These are phyloP conservation scores for Pythium biforme DNA, from an alignment of 352 stramenopile genomes.

Conservation along the genomic window DNA sequence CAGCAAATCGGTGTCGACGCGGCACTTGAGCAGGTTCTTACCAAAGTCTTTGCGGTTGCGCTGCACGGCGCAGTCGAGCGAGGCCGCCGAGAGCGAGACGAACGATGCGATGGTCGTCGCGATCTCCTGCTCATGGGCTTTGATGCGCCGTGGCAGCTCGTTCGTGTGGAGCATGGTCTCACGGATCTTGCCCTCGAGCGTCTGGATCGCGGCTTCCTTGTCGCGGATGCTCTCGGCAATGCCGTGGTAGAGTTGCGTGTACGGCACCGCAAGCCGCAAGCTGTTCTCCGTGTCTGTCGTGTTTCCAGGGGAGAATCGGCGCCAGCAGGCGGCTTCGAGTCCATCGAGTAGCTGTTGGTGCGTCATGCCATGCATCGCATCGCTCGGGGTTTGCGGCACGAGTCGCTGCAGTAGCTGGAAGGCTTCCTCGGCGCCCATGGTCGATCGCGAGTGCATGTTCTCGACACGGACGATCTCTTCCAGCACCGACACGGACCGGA, in stretches of 20 bases:
- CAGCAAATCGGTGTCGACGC: slow-evolving; percentile 7
- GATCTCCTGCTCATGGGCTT: slow-evolving; percentile 24
- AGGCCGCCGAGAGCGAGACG: slow-evolving; percentile 21
- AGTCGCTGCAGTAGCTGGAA: slow-evolving; percentile 22
- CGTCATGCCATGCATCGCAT: slow-evolving; percentile 3
- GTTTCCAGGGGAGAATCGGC: slow-evolving; percentile 1
- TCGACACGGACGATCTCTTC: slow-evolving; percentile 27
- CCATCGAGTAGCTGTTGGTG: slow-evolving; percentile 25
- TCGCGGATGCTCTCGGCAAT: slow-evolving; percentile 25
- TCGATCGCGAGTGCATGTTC: slow-evolving; percentile 10
- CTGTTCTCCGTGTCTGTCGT: not conserved
- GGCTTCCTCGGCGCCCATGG: slow-evolving; percentile 23
- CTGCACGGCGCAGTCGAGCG: slow-evolving; percentile 27
- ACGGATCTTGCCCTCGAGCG: slow-evolving; percentile 13
- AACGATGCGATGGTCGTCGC: slow-evolving; percentile 29
- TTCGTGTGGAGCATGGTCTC: slow-evolving; percentile 19
- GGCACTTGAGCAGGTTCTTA: slow-evolving; percentile 14
- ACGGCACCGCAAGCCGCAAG: slow-evolving; percentile 11
- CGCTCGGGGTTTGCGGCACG: slow-evolving; percentile 6
- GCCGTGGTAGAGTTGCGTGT: slow-evolving; percentile 25
- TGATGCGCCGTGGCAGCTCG: slow-evolving; percentile 23
- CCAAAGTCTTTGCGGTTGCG: slow-evolving; percentile 20
- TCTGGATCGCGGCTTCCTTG: slow-evolving; percentile 16
- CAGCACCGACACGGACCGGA: slow-evolving; percentile 24
- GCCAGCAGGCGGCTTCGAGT: slow-evolving; percentile 21